Evolutionary conservation across 2,329 filamentous ascomycete species (phyloP), one percentile per base, ranked within the genome.

Genomic region (Cladosporium sp.): DNA sequence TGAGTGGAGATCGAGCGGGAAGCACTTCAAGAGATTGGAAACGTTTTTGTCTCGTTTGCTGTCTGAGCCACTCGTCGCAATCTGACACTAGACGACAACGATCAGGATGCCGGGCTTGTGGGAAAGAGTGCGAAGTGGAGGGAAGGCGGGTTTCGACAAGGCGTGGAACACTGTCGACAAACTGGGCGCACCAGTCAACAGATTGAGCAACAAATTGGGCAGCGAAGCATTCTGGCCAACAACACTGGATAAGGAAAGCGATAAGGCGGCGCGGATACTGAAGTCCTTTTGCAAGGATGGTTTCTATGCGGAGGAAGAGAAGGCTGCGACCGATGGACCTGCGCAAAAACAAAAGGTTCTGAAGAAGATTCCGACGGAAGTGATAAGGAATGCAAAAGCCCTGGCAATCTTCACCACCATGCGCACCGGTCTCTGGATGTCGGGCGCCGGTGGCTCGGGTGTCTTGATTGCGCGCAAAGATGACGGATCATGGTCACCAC

Each of bases 321-420:
- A 70, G 39, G 20, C 43, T 11, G 64, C 69, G 17, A 59, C 65
- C 32, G 73, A 77, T 51, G 72, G 71, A 4, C 79, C 80, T 56
- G 74, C 80, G 68, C 76, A 78, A 53, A 84, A 80, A 62, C 83
- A 85, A 58, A 76, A 72, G 58, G 78, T 85, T 42, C 64, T 88
- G 45, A 89, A 92, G 70, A 93, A 90, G 72, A 96, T 97, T 22
- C 92, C 92, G 0, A 75, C 84, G 51, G 80, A 73, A 63, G 89
- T 96, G 51, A 89, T 97, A 60, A 83, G 88, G 64, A 88, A 93
- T 70, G 90, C 91, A 22, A 89, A 92, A 59, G 92, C 89, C 9
- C 79, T 97, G 52, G 91, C 89, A 49, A 88, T 97, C 59, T 96
- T 96, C 73, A 96, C 91, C 1, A 95, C 89, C 24, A 95, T 96